These are phyloP conservation scores for Acanthamoeba triangularis DNA, from an alignment of 208 protist genomes.

Conservation along the genomic window DNA sequence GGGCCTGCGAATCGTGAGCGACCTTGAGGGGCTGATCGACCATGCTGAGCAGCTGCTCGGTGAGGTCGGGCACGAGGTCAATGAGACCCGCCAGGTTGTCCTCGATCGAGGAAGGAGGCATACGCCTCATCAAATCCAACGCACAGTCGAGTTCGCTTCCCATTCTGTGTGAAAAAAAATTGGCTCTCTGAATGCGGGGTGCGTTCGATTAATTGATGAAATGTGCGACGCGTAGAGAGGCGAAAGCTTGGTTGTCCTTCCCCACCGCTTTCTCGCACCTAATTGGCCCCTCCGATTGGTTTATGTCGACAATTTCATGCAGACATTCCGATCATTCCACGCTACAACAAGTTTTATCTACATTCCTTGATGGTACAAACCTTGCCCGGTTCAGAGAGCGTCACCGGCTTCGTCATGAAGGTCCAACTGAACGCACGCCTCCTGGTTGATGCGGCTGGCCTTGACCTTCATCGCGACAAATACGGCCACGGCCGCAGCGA, in stretches of 20 bases:
- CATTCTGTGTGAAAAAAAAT: slow-evolving; percentile 12
- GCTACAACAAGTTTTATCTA: too few relatives aligned
- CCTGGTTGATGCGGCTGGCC: neutral
- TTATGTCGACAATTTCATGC: too few relatives aligned
- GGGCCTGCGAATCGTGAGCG: slow-evolving; percentile 83
- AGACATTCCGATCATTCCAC: too few relatives aligned
- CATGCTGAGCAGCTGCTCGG: slow-evolving; percentile 93
- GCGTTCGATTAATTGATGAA: slow-evolving; percentile 6
- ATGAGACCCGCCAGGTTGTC: slow-evolving; percentile 91
- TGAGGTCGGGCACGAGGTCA: slow-evolving; percentile 92
- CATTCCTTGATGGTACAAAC: too few relatives aligned
- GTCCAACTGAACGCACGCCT: neutral
- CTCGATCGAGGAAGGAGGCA: slow-evolving; percentile 92
- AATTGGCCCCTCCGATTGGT: too few relatives aligned
- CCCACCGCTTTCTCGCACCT: neutral
- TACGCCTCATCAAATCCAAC: slow-evolving; percentile 93
- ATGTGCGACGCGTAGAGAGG: neutral
- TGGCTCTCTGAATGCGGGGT: neutral
- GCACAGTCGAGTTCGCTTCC: slow-evolving; percentile 88
- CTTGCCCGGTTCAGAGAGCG: too few relatives aligned
- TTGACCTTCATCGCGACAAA: neutral
- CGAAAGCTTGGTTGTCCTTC: neutral
- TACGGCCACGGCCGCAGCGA: neutral
- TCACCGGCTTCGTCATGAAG: neutral
- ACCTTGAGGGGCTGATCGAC: slow-evolving; percentile 94